Base-by-base conservation (phyloP, 2,329 filamentous ascomycete genomes). In the Pezicula radicicola region DNA sequence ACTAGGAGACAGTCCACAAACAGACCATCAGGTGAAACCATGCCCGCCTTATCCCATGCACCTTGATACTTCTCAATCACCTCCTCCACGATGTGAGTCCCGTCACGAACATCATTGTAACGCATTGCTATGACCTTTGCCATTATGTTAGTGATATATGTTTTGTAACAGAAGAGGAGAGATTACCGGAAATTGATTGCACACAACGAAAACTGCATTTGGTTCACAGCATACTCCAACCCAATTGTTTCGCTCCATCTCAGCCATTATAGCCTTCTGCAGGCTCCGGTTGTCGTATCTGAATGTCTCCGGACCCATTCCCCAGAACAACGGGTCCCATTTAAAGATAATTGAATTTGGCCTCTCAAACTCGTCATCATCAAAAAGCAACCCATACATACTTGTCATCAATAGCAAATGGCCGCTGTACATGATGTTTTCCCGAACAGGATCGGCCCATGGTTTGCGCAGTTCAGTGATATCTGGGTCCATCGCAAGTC, bases 371-470 rank as follows among this genome's bases (percentile, higher is more conserved):
- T 63, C 61, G 45, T 72, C 68, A 47, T 74, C 70, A 47, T 72
- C 63, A 50, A 75, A 73, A 1, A 74, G 60, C 72, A 74, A 74
- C 1, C 59, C 66, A 58, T 72, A 72, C 8, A 74, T 56, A 8
- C 62, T 66, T 2, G 63, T 63, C 70, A 74, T 73, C 36, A 72
- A 52, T 10, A 72, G 60, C 18, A 73, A 52, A 56, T 74, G 69
- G 1, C 71, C 71, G 27, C 63, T 68, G 44, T 72, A 73, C 71
- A 74, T 71, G 54, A 74, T 72, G 52, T 74, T 74, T 55, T 74
- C 71, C 37, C 56, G 60, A 1, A 73, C 61, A 1, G 72, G 70
- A 54, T 75, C 68, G 0, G 70, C 69, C 71, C 72, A 74, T 0
- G 72, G 72, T 48, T 67, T 69, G 10, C 72, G 57, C 41, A 73